Evolutionary conservation across 441 rosid species (phyloP).

Genomic region (Corymbia citriodora): DNA sequence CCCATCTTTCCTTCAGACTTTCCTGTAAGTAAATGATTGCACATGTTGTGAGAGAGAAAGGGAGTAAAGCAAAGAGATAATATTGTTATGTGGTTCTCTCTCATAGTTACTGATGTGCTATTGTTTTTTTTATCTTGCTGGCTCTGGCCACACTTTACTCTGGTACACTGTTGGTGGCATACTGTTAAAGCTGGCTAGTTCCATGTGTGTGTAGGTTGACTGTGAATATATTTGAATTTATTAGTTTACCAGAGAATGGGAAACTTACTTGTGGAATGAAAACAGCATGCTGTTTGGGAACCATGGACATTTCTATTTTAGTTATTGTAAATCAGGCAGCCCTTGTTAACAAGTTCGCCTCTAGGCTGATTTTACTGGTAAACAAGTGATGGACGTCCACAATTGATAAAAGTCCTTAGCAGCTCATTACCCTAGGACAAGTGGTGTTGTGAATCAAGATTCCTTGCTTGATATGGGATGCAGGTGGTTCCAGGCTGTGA

Average conservation of each 20-base stretch:
- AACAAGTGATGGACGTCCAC: background rate
- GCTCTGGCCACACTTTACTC: background rate
- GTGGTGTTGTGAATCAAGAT: background rate
- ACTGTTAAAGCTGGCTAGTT: background rate
- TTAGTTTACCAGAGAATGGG: background rate
- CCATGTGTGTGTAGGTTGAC: background rate
- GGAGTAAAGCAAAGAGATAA: background rate
- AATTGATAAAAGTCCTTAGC: background rate
- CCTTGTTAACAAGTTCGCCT: background rate
- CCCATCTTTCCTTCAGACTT: slow-evolving; percentile 30
- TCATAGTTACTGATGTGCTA: background rate
- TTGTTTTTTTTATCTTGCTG: background rate
- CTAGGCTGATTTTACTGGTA: background rate
- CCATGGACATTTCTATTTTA: background rate
- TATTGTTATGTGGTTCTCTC: background rate
- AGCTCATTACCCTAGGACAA: background rate
- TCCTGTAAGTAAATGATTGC: slow-evolving; percentile 20
- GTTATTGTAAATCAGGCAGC: background rate
- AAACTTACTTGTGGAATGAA: background rate
- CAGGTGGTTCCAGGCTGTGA: slow-evolving; percentile 52
- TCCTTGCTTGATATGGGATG: background rate
- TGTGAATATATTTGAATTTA: background rate
- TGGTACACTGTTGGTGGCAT: background rate
- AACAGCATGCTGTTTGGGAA: background rate
- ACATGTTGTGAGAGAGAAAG: background rate